Percentiles rank a stretch among this genome's conserved stretches.
Conservation (phyloP, 805 yeast genomes). For the Zygotorulaspora sp. region DNA sequence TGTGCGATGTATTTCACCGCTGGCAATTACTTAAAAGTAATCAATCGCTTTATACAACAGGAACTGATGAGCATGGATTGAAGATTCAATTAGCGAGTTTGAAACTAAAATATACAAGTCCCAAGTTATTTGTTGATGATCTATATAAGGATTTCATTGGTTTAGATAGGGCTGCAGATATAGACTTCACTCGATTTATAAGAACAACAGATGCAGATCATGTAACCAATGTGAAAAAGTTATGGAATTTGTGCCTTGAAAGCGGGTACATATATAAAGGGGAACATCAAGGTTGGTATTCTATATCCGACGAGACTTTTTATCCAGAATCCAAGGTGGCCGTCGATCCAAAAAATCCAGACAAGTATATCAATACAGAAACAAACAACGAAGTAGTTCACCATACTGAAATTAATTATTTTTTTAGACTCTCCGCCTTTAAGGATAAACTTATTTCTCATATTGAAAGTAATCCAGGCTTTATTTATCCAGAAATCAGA, state of each 20-base stretch:
- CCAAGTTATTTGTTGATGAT: constrained; percentile 68
- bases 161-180: constrained; percentile 54
- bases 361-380: constrained; percentile 45
- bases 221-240: constrained; percentile 50
- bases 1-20: constrained; percentile 73
- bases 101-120: constrained; percentile 42
- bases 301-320: constrained; percentile 89
- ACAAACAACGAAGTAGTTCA: constrained; percentile 70
- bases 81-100: constrained; percentile 87
- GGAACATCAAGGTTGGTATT: constrained; percentile 89
- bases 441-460: constrained; percentile 48
- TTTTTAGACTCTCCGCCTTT: constrained; percentile 68
- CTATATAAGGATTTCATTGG: constrained; percentile 59
- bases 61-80: constrained; percentile 95
- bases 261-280: constrained; percentile 77
- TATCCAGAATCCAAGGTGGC: constrained; percentile 77
- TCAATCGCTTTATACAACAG: constrained; percentile 66
- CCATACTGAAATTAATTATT: constrained; percentile 81
- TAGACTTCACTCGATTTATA: constrained; percentile 70
- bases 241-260: constrained; percentile 62
- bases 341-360: constrained; percentile 24
- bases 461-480: constrained; percentile 47
- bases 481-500: constrained; percentile 62
- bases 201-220: constrained; percentile 90
- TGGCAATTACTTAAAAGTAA: constrained; percentile 55